Conservation (phyloP, 345 rosid genomes). For the Geranium rotundifolium region DNA sequence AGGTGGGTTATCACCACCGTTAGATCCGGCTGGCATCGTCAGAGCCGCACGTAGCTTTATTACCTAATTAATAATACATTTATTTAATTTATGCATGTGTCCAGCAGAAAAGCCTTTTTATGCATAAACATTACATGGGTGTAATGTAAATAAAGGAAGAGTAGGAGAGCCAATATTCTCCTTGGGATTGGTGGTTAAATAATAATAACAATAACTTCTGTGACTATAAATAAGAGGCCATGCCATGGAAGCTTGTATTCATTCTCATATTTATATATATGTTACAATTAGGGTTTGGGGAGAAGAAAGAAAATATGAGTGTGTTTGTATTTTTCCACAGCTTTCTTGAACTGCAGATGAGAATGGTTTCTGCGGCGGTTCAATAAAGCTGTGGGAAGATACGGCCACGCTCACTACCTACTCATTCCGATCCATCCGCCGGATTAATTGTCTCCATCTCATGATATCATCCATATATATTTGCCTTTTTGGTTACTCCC, state of each 20-base stretch:
- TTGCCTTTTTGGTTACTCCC: too few relatives aligned
- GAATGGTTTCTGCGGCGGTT: slow-evolving; percentile 29
- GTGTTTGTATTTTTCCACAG: slow-evolving; percentile 97
- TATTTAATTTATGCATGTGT: neutral
- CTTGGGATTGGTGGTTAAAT: slow-evolving; percentile 80
- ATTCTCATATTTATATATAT: neutral
- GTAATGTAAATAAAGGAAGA: slow-evolving; percentile 13
- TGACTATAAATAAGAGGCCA: slow-evolving; percentile 41
- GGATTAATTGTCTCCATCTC: neutral
- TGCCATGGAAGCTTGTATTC: neutral
- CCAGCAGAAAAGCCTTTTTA: neutral
- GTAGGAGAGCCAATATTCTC: slow-evolving; percentile 75
- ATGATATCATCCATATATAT: neutral
- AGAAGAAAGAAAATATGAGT: slow-evolving; percentile 18
- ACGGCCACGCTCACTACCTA: slow-evolving; percentile 54
- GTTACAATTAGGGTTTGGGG: neutral
- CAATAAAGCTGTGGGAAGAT: slow-evolving; percentile 99
- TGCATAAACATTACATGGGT: neutral
- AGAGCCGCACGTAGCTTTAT: slow-evolving; percentile 24
- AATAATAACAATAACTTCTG: neutral
- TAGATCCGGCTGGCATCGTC: slow-evolving; percentile 41
- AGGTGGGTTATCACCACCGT: slow-evolving; percentile 30
- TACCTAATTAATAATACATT: neutral
- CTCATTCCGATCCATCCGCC: neutral
- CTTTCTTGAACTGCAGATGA: slow-evolving; percentile 96